Base-by-base conservation (phyloP, 1,284 basidiomycete species). In the Agaricales sp. region DNA sequence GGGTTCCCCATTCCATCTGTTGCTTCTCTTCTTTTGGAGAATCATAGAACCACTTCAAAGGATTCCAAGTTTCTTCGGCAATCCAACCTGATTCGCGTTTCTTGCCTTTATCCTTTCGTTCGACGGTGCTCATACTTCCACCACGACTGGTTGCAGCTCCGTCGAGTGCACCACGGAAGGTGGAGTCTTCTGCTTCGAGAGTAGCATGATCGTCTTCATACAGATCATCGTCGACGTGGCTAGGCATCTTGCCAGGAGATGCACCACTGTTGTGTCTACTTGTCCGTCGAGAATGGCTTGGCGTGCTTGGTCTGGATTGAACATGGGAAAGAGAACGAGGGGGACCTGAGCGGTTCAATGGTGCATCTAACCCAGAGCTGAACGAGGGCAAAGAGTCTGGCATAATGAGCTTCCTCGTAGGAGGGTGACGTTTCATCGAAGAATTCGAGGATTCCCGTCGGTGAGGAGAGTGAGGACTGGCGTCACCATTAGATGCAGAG, bases 241-340 rank as follows among this genome's bases (percentile, higher is more conserved):
- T 58, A 41, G 59, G 55, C 2, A 55, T 43, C 30, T n/a, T 35
- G 11, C 30, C 30, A 35, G n/a, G 30, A 11, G 30, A 35, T n/a
- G 30, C 59, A 8, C 53, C 57, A 38, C 57, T 57, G 39, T 63
- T 59, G 51, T 59, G 53, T 22, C 59, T 58, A 45, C 57, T 61
- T 44, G 61, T 61, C 52, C 63, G 59, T 35, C 63, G 62, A 4
- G 64, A 66, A 14, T 58, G 53, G 11, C 62, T 60, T 22, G 71
- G 74, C 6, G 74, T 74, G 48, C 61, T 61, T 1, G 75, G 65
- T 16, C 75, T 61, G n/a, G 76, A 71, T 55, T 80, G 77, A 19
- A 71, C 73, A 59, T 78, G 82, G 1, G 82, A 83, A 26, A 87
- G 67, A 0, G 85, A 84, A 35, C 85, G 73, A 6, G 85, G 85